Percentiles rank a stretch among this genome's conserved stretches.
phyloP scores from a whole-genome alignment of 163 green algal species.

The Chlamydomonas reinhardtii region DNA sequence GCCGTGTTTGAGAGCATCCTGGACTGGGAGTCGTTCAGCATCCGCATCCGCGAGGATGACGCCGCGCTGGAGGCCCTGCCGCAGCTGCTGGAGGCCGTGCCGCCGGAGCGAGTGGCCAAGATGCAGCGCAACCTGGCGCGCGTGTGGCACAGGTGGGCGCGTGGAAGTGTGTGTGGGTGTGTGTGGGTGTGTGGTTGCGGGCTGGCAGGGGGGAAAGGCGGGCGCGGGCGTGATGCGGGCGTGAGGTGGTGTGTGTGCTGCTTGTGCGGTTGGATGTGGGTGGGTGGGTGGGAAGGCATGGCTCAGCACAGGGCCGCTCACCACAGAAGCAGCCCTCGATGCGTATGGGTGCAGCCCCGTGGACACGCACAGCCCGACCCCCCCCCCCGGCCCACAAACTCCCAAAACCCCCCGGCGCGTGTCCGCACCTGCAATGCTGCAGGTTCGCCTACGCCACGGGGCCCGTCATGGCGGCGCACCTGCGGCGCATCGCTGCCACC shows the following conservation, averaged over 20 bases:
- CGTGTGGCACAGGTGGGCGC: conserved; percentile 42
- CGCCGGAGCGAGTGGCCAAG: conserved; percentile 14
- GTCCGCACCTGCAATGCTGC: too few relatives aligned
- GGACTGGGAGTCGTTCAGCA: conserved; percentile 28
- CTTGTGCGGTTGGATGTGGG: too few relatives aligned
- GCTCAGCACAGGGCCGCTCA: too few relatives aligned
- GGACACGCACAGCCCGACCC: too few relatives aligned
- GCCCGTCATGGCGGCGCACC: not conserved
- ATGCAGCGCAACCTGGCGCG: conserved; percentile 51
- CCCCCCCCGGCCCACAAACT: too few relatives aligned
- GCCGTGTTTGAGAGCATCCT: conserved; percentile 49
- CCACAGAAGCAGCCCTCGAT: too few relatives aligned
- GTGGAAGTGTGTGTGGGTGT: too few relatives aligned
- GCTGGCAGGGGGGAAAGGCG: too few relatives aligned
- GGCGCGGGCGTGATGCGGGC: not conserved
- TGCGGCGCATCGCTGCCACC: not conserved
- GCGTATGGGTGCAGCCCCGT: too few relatives aligned
- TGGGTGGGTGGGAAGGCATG: too few relatives aligned
- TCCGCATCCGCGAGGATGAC: conserved; percentile 13
- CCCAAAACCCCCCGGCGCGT: too few relatives aligned
- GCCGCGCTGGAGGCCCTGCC: not conserved
- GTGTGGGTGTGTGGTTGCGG: not conserved
- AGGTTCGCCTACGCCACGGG: conserved; percentile 2
- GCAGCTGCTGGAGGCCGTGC: conserved; percentile 46
- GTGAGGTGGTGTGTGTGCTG: too few relatives aligned